Conservation (phyloP, 495 filamentous ascomycete species). For the Aspergillus bertholletiae region DNA sequence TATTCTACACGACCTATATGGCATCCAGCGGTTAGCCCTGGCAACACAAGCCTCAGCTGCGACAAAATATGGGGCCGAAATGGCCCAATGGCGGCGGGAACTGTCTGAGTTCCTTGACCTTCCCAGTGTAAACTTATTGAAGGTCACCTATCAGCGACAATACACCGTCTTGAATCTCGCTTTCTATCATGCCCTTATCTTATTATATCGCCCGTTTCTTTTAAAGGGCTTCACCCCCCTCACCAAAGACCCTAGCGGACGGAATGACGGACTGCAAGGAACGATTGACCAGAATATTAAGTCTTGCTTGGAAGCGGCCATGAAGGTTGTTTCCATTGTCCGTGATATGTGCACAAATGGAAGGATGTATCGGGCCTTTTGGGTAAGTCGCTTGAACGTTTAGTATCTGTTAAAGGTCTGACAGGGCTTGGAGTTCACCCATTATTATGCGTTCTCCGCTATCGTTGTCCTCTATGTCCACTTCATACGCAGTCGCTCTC, state of each 20-base stretch:
- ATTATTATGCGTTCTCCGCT: conserved; percentile 26
- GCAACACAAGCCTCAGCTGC: conserved; percentile 10
- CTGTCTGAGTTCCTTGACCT: conserved; percentile 20
- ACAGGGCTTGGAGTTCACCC: conserved; percentile 16
- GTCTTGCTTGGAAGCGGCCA: conserved; percentile 17
- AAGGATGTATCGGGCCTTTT: conserved; percentile 21
- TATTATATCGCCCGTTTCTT: conserved; percentile 25
- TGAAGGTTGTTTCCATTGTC: conserved; percentile 14
- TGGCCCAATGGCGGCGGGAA: conserved; percentile 17
- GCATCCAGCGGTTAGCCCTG: conserved; percentile 9
- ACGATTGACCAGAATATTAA: conserved; percentile 6
- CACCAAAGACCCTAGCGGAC: neutral
- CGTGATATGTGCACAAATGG: conserved; percentile 15
- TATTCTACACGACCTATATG: conserved; percentile 22
- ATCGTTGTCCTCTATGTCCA: conserved; percentile 23
- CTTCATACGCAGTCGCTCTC: conserved; percentile 14
- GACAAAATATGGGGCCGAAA: conserved; percentile 9
- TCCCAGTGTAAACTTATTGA: conserved; percentile 20
- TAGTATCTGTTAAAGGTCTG: neutral
- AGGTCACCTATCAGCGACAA: conserved; percentile 24
- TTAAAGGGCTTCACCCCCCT: conserved; percentile 13
- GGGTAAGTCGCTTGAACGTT: conserved; percentile 4
- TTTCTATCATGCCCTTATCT: conserved; percentile 22
- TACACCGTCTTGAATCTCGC: conserved; percentile 26
- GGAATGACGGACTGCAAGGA: conserved; percentile 1